phyloP scores from a whole-genome alignment of 176 grass and related monocot species.

The Triticum dicoccoides region DNA sequence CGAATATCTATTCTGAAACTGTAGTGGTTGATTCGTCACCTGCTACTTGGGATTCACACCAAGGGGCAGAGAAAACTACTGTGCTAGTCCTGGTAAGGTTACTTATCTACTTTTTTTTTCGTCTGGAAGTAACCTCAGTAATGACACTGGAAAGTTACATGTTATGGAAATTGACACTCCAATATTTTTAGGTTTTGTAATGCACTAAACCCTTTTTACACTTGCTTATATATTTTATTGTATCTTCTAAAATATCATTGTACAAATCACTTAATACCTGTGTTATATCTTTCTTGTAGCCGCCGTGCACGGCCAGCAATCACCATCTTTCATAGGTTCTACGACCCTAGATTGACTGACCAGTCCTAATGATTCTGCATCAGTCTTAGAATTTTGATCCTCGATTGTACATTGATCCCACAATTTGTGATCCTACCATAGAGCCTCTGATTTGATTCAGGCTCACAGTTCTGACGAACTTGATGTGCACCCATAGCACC shows the following conservation, averaged over 20 bases:
- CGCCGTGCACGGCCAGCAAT: background rate
- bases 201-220: background rate
- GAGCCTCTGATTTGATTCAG: background rate
- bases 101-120: background rate
- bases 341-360: background rate
- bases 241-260: background rate
- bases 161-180: background rate
- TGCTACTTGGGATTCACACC: conserved; percentile 66
- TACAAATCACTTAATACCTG: conserved; percentile 5
- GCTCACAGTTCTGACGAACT: background rate
- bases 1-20: conserved; percentile 87
- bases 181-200: background rate
- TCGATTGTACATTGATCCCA: background rate
- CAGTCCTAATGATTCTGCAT: background rate
- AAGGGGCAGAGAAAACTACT: conserved; percentile 61
- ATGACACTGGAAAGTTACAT: background rate
- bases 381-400: background rate
- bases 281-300: background rate
- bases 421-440: background rate
- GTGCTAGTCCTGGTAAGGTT: conserved; percentile 74
- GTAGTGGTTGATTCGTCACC: conserved; percentile 87
- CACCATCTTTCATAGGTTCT: background rate
- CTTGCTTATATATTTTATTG: background rate
- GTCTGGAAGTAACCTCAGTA: background rate
- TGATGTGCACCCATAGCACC: background rate